These are phyloP conservation scores for Tritrichomonas foetus DNA, from an alignment of 208 protist genomes.

Conservation along the genomic window DNA sequence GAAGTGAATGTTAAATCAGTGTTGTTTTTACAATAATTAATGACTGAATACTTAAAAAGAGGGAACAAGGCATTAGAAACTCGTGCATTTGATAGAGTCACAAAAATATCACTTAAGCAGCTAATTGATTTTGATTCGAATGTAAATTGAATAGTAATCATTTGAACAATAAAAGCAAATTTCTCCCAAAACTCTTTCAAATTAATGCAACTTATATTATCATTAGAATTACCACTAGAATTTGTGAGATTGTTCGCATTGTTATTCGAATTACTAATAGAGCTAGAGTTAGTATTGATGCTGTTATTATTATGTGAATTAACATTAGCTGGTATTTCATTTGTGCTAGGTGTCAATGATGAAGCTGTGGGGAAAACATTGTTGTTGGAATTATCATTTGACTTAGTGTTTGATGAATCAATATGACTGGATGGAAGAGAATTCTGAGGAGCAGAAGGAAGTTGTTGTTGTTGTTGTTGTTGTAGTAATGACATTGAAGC, in stretches of 20 bases:
- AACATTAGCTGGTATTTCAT: not conserved
- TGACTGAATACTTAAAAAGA: not conserved
- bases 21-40: not conserved
- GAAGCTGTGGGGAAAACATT: no score
- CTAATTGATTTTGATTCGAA: not conserved
- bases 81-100: not conserved
- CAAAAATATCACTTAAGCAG: not conserved
- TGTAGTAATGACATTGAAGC: no score
- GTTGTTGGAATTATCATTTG: no score
- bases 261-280: not conserved
- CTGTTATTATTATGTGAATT: not conserved
- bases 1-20: not conserved
- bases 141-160: not conserved
- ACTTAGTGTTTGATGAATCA: no score
- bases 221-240: not conserved
- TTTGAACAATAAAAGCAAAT: not conserved
- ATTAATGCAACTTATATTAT: not conserved
- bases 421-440: no score
- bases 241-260: not conserved
- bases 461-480: no score
- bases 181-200: not conserved
- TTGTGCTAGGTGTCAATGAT: not conserved
- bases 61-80: not conserved
- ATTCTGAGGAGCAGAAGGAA: no score
- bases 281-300: not conserved